Evolutionary conservation across 2,329 filamentous ascomycete species (phyloP).

Genomic region (Aspergillus hortae): DNA sequence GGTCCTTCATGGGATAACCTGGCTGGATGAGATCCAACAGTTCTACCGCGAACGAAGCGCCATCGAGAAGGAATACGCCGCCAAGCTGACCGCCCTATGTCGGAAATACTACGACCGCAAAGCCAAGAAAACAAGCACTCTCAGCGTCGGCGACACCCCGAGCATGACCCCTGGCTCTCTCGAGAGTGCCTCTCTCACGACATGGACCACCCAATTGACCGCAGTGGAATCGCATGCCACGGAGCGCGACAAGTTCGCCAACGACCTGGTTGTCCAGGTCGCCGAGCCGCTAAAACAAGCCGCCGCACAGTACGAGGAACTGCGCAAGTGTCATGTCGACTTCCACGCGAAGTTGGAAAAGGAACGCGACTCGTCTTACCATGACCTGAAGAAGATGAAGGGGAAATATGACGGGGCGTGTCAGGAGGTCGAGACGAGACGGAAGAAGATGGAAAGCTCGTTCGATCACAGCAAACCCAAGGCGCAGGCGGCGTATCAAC

Average conservation of each 20-base stretch:
- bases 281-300: constrained; percentile 82
- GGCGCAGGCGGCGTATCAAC: constrained; percentile 85
- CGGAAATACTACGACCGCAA: constrained; percentile 99
- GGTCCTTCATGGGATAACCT: constrained; percentile 81
- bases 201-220: constrained; percentile 90
- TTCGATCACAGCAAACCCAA: constrained; percentile 84
- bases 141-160: constrained; percentile 93
- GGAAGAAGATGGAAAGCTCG: constrained; percentile 92
- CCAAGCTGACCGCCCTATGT: constrained; percentile 79
- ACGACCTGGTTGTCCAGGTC: constrained; percentile 72
- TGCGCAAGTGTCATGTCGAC: constrained; percentile 86
- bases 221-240: constrained; percentile 83
- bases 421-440: constrained; percentile 88
- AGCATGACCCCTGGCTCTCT: constrained; percentile 91
- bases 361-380: constrained; percentile 80
- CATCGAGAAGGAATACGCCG: constrained; percentile 95
- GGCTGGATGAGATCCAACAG: constrained; percentile 94
- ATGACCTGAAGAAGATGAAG: constrained; percentile 85
- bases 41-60: constrained; percentile 93
- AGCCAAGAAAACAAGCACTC: constrained; percentile 75
- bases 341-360: constrained; percentile 85
- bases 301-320: constrained; percentile 74
- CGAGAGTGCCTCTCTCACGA: constrained; percentile 93
- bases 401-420: constrained; percentile 88
- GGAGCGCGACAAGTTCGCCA: constrained; percentile 83